Evolutionary conservation across 73 alveolate genomes (phyloP), one percentile per base, ranked within the genome.

Genomic region (Loxodes magnus): DNA sequence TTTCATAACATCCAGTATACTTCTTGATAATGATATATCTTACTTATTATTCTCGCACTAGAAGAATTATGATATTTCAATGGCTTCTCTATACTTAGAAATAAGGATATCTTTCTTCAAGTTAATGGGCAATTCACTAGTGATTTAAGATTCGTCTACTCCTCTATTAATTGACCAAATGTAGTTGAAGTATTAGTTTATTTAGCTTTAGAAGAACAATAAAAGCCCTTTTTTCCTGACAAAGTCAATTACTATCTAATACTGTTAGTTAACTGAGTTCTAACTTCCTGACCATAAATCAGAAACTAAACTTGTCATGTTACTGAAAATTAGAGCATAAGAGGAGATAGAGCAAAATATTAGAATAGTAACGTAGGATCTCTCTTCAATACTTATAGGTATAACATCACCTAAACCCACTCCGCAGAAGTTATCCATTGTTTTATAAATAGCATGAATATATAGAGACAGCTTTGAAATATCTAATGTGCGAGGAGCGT

Each of bases 351-450:
- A 35, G 19, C 14, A 20, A 54, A 65, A 42, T 23, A 75, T 43
- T n/a, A 51, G 26, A 24, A 68, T 39, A 22, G 75, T 53, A 28
- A 52, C 51, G 26, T 39, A 54, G 19, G 51, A 56, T 51, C 79
- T 25, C 52, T 76, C 90, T 9, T 28, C 14, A 27, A 43, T 35
- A 33, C 28, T 51, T 3, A 76, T 44, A 33, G 74, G 22, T 3
- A 76, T 49, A 4, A 76, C 5, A 17, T 76, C 84, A 0, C 90
- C 90, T 25, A 53, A 37, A 2, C 84, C 77, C 2, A 68, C 77
- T 63, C 70, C 84, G 24, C 77, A 62, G 22, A 76, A 20, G 1
- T 74, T 69, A 23, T 53, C 56, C 3, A 52, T 56, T 0, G 71
- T 57, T 27, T 67, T 62, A 43, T 70, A 31, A 17, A 69, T 28